These are phyloP conservation scores for Picea sitchensis DNA, from an alignment of 75 land plant species.

Conservation along the genomic window DNA sequence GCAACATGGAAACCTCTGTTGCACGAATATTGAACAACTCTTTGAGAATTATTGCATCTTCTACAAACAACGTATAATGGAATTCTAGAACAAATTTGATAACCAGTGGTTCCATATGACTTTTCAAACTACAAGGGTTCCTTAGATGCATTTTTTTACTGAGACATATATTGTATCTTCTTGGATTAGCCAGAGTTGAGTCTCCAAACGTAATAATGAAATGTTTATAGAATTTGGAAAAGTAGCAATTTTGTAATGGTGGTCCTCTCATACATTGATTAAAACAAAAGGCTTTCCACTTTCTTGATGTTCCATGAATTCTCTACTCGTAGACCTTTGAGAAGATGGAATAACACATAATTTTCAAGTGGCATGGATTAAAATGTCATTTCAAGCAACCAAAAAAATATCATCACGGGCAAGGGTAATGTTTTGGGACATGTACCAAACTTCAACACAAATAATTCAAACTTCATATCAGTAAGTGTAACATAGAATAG, in stretches of 20 bases:
- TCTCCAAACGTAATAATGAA: conserved; percentile 54
- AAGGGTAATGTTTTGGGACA: background rate
- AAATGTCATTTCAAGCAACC: background rate
- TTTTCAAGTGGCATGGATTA: conserved; percentile 29
- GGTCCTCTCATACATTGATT: conserved; percentile 82
- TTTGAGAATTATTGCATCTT: conserved; percentile 95
- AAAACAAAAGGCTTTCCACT: conserved; percentile 59
- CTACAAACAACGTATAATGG: conserved; percentile 80
- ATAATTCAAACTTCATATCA: background rate
- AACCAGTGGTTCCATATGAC: background rate
- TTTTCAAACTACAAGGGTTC: conserved; percentile 8
- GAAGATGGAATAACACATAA: conserved; percentile 41
- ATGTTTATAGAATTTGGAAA: conserved; percentile 79
- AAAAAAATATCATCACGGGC: background rate
- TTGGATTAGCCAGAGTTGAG: conserved; percentile 27
- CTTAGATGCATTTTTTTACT: background rate
- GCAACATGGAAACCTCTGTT: conserved; percentile 56
- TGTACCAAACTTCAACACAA: background rate
- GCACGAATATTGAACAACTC: conserved; percentile 72
- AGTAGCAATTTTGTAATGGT: conserved; percentile 75
- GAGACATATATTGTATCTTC: conserved; percentile 27
- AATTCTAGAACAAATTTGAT: conserved; percentile 6
- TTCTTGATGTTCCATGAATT: conserved; percentile 37
- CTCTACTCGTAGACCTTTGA: conserved; percentile 57
- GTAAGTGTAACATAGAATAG: background rate